A percentile compares a stretch with the other conserved stretches of the same genome.
phyloP scores from a whole-genome alignment of 441 rosid genomes.

The Jatropha multifida region DNA sequence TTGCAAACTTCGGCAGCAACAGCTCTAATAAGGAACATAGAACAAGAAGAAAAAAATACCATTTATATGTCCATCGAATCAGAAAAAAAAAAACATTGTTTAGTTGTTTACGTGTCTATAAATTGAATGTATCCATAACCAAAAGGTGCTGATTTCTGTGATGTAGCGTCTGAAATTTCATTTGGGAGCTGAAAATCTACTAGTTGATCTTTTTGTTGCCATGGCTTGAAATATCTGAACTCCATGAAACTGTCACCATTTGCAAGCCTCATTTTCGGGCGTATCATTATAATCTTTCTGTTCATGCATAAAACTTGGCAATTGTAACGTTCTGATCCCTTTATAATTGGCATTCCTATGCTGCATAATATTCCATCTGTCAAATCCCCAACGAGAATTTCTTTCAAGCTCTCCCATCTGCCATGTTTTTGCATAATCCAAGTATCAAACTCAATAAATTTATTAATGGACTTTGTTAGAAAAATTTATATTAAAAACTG shows the following conservation, averaged over 20 bases:
- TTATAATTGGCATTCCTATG: slow-evolving; percentile 88
- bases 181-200: slow-evolving; percentile 74
- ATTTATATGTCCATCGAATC: not conserved
- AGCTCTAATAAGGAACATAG: slow-evolving; percentile 47
- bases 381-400: slow-evolving; percentile 72
- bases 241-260: slow-evolving; percentile 92
- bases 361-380: slow-evolving; percentile 88
- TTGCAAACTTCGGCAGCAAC: slow-evolving; percentile 96
- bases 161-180: slow-evolving; percentile 65
- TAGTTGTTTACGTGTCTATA: slow-evolving; percentile 64
- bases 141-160: slow-evolving; percentile 76
- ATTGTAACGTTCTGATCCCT: slow-evolving; percentile 90
- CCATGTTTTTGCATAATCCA: slow-evolving; percentile 1
- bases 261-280: slow-evolving; percentile 94
- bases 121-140: slow-evolving; percentile 89
- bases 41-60: not conserved
- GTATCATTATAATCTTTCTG: slow-evolving; percentile 75
- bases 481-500: not conserved
- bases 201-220: slow-evolving; percentile 74
- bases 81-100: not conserved
- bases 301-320: slow-evolving; percentile 91
- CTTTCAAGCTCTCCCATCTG: slow-evolving; percentile 97
- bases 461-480: not conserved
- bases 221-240: slow-evolving; percentile 85
- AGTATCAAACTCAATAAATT: not conserved